Conservation (phyloP, 108 stramenopile genomes). For the Conticribra guillardii region DNA sequence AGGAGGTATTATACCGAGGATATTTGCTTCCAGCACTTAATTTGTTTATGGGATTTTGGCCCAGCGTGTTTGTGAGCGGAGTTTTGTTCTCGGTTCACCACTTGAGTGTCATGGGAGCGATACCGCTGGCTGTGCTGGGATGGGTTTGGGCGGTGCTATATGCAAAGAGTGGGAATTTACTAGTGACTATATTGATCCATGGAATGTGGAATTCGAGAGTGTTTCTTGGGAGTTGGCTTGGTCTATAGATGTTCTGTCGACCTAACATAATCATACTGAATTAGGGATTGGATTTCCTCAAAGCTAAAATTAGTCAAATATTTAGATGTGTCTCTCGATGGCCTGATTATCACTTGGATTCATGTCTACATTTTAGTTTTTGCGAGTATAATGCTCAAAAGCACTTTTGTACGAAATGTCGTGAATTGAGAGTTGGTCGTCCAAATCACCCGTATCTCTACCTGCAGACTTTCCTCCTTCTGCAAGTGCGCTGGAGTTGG, state of each 20-base stretch:
- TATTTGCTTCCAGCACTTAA: slow-evolving; percentile 78
- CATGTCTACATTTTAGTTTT: too few relatives aligned
- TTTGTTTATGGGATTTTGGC: slow-evolving; percentile 57
- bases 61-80: slow-evolving; percentile 72
- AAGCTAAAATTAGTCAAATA: too few relatives aligned
- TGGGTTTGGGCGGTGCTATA: slow-evolving; percentile 90
- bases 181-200: slow-evolving; percentile 89
- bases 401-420: too few relatives aligned
- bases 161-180: slow-evolving; percentile 79
- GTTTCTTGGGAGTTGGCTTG: slow-evolving; percentile 90
- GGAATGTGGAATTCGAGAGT: slow-evolving; percentile 95
- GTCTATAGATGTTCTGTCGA: slow-evolving; percentile 60
- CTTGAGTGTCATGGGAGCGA: slow-evolving; percentile 75
- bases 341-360: too few relatives aligned
- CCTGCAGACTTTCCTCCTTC: too few relatives aligned
- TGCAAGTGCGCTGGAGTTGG: too few relatives aligned
- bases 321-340: too few relatives aligned
- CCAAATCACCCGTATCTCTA: too few relatives aligned
- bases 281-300: background rate
- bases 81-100: slow-evolving; percentile 90
- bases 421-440: too few relatives aligned
- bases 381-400: too few relatives aligned
- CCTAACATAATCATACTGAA: background rate
- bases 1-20: slow-evolving; percentile 92
- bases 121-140: slow-evolving; percentile 90